Conservation (phyloP, 805 yeast genomes). For the Ogataea paraovalis region DNA sequence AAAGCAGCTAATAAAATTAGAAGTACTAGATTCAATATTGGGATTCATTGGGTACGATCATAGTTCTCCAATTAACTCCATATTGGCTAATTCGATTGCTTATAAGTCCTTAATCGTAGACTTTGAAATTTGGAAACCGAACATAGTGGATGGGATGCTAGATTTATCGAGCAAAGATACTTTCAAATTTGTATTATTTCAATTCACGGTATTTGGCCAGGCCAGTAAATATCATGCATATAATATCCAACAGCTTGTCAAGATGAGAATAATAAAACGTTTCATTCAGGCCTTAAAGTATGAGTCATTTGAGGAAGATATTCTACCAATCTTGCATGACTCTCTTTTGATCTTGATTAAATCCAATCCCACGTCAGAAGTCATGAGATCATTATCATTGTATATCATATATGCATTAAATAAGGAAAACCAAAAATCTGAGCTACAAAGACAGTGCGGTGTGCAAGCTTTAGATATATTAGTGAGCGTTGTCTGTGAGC, state of each 20-base stretch:
- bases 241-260: conserved; percentile 50
- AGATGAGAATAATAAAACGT: conserved; percentile 43
- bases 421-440: conserved; percentile 22
- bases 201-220: conserved; percentile 51
- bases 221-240: conserved; percentile 47
- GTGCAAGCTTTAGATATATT: conserved; percentile 35
- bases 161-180: conserved; percentile 35
- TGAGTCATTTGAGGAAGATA: conserved; percentile 34
- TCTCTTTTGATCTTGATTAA: conserved; percentile 39
- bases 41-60: conserved; percentile 54
- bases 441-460: conserved; percentile 28
- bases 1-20: conserved; percentile 35
- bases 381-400: conserved; percentile 47
- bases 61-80: conserved; percentile 47
- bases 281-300: conserved; percentile 48
- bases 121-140: conserved; percentile 52
- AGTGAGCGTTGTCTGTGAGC: conserved; percentile 38
- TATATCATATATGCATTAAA: conserved; percentile 48
- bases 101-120: conserved; percentile 60
- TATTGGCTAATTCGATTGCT: conserved; percentile 51
- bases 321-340: conserved; percentile 35
- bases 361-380: conserved; percentile 50
- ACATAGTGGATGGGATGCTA: conserved; percentile 10
- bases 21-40: conserved; percentile 46
- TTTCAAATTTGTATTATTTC: conserved; percentile 51